phyloP scores from a whole-genome alignment of 2,329 filamentous ascomycete genomes.

The Alternaria sp. region DNA sequence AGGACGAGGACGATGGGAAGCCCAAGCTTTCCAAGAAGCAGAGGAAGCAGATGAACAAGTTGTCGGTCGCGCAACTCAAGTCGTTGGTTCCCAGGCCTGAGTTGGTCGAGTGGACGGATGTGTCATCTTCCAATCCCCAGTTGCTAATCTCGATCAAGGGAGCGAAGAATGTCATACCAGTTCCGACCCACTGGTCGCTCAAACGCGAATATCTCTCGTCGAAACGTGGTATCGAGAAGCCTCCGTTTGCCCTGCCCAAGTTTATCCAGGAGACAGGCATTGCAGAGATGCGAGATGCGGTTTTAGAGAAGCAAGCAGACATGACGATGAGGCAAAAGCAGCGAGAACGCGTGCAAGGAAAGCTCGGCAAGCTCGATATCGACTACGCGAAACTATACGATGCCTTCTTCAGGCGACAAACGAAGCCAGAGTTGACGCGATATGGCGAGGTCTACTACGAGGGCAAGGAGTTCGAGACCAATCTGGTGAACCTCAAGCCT shows the following conservation, averaged over 20 bases:
- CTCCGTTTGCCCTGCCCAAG: conserved; percentile 89
- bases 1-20: conserved; percentile 76
- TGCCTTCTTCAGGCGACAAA: conserved; percentile 97
- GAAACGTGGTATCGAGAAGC: conserved; percentile 95
- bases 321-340: conserved; percentile 94
- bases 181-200: conserved; percentile 91
- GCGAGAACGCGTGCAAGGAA: conserved; percentile 89
- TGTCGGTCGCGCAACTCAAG: conserved; percentile 95
- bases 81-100: conserved; percentile 90
- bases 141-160: conserved; percentile 94
- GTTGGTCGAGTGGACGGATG: conserved; percentile 97
- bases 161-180: conserved; percentile 93
- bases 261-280: conserved; percentile 99
- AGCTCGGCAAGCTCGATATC: conserved; percentile 97
- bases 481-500: conserved; percentile 86
- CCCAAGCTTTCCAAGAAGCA: conserved; percentile 92
- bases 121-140: conserved; percentile 86
- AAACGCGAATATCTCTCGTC: conserved; percentile 98
- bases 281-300: conserved; percentile 96
- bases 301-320: conserved; percentile 93
- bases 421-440: conserved; percentile 90
- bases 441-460: conserved; percentile 99
- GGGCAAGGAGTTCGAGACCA: conserved; percentile 97
- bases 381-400: conserved; percentile 99
- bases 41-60: conserved; percentile 87